Evolutionary conservation across 495 filamentous ascomycete genomes (phyloP).

Genomic region (Penicillium pulvis): DNA sequence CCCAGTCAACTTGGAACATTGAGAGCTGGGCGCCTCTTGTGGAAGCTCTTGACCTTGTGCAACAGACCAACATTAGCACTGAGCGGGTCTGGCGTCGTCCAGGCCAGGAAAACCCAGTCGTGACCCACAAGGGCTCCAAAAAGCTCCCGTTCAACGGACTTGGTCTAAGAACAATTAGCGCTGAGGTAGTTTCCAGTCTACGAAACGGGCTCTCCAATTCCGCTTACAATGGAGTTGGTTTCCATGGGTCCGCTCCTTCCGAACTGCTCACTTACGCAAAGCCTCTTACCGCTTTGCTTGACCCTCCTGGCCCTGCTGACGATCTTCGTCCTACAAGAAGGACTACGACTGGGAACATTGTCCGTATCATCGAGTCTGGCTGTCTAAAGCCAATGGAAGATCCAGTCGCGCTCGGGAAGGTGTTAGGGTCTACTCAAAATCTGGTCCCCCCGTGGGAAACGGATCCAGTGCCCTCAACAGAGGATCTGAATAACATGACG

Average conservation of each 20-base stretch:
- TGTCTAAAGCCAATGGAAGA: conserved; percentile 40
- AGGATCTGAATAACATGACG: conserved; percentile 25
- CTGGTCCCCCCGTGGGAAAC: conserved; percentile 42
- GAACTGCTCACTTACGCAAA: conserved; percentile 26
- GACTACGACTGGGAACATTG: conserved; percentile 49
- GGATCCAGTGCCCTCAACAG: conserved; percentile 18
- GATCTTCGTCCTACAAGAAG: conserved; percentile 32
- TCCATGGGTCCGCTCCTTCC: conserved; percentile 22
- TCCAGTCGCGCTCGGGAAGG: conserved; percentile 40
- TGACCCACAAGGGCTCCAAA: conserved; percentile 19
- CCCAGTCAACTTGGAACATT: conserved; percentile 39
- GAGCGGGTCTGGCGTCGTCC: conserved; percentile 40
- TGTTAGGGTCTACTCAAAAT: conserved; percentile 36
- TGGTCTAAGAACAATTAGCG: conserved; percentile 54
- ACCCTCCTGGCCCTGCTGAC: conserved; percentile 12
- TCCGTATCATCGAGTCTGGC: conserved; percentile 55
- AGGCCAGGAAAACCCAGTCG: conserved; percentile 17
- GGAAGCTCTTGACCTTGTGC: conserved; percentile 26
- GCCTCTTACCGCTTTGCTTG: conserved; percentile 31
- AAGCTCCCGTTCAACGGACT: conserved; percentile 45
- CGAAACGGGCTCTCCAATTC: conserved; percentile 53
- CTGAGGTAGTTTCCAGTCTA: conserved; percentile 57
- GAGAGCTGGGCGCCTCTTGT: conserved; percentile 43
- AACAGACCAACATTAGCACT: conserved; percentile 36
- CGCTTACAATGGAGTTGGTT: conserved; percentile 35